phyloP scores from a whole-genome alignment of 2,329 filamentous ascomycete species.

The Paecilomyces formosus region DNA sequence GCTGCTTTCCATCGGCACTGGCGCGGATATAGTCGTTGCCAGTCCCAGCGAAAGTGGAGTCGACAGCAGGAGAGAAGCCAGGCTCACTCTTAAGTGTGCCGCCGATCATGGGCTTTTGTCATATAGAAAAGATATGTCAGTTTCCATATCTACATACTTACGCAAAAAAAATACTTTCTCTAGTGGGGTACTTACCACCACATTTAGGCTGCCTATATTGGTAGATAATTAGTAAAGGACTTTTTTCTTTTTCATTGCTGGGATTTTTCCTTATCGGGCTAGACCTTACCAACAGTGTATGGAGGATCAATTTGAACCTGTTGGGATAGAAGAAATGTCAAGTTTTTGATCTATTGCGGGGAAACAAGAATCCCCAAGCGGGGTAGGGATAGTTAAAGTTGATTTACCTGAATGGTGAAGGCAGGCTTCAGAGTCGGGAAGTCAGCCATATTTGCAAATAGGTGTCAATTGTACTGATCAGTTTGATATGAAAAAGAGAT shows the following conservation, averaged over 20 bases:
- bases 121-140: neutral
- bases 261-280: neutral
- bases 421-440: slow-evolving; percentile 34
- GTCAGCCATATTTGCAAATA: slow-evolving; percentile 18
- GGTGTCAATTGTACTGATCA: neutral
- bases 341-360: neutral
- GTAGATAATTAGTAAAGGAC: neutral
- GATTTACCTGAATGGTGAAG: slow-evolving; percentile 29
- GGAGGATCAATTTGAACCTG: slow-evolving; percentile 26
- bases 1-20: slow-evolving; percentile 30
- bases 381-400: neutral
- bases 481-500: neutral
- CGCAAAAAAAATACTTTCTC: too few relatives aligned
- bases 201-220: slow-evolving; percentile 27
- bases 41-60: slow-evolving; percentile 28
- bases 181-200: slow-evolving; percentile 24
- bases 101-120: slow-evolving; percentile 27
- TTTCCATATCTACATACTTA: neutral
- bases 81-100: slow-evolving; percentile 29
- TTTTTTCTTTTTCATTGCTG: neutral
- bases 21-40: slow-evolving; percentile 38
- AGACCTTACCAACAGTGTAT: slow-evolving; percentile 22
- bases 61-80: slow-evolving; percentile 27
- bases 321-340: neutral
- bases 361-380: neutral